These are phyloP conservation scores for Vitis rotundifolia DNA, from an alignment of 164 flowering plant species.

Conservation along the genomic window DNA sequence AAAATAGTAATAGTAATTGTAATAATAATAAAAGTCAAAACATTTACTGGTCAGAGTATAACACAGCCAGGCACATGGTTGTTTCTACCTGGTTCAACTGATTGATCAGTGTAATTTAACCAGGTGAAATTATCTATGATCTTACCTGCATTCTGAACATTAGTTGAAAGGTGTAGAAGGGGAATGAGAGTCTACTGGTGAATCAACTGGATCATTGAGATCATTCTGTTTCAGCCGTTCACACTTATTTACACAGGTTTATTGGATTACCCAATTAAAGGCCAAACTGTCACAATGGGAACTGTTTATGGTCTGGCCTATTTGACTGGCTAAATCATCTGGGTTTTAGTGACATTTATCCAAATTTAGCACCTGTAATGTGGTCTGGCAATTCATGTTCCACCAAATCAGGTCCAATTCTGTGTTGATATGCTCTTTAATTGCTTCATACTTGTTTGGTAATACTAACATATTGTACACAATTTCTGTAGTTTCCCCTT, in stretches of 20 bases:
- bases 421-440: not conserved
- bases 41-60: too few relatives aligned
- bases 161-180: not conserved
- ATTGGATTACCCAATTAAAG: not conserved
- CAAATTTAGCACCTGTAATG: not conserved
- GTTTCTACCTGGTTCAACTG: not conserved
- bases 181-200: not conserved
- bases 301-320: not conserved
- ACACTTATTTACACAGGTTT: not conserved
- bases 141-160: not conserved
- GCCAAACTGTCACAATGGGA: not conserved
- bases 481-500: slow-evolving; percentile 58
- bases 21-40: too few relatives aligned
- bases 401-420: not conserved
- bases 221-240: not conserved
- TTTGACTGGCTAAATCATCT: not conserved
- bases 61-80: too few relatives aligned
- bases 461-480: not conserved
- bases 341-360: not conserved
- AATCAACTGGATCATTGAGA: not conserved
- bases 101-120: not conserved
- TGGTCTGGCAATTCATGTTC: not conserved
- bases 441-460: not conserved
- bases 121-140: not conserved
- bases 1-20: too few relatives aligned